phyloP scores from a whole-genome alignment of 306 rosid genomes.

The Cucurbita pepo region DNA sequence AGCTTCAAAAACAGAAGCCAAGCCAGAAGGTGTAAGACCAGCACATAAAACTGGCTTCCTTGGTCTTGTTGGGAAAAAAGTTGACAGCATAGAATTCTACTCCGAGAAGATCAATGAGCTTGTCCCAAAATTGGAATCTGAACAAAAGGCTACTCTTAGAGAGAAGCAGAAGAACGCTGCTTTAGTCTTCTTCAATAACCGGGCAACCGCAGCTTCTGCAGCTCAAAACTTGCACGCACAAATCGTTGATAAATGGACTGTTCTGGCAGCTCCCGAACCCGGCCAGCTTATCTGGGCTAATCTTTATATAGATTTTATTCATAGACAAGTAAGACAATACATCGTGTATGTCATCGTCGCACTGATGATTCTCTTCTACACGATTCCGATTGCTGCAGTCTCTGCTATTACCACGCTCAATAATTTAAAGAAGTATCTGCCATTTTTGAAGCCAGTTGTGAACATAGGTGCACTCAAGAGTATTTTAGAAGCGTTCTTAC shows the following conservation, averaged over 20 bases:
- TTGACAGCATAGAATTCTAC: conserved; percentile 64
- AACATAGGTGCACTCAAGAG: conserved; percentile 19
- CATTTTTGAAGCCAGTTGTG: conserved; percentile 57
- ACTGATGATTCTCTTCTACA: conserved; percentile 46
- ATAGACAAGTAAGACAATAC: conserved; percentile 51
- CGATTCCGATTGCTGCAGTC: conserved; percentile 58
- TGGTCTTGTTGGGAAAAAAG: conserved; percentile 64
- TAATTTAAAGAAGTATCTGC: conserved; percentile 51
- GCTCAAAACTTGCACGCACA: conserved; percentile 79
- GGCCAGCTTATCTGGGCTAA: conserved; percentile 63
- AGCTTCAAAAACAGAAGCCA: conserved; percentile 34
- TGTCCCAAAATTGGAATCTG: conserved; percentile 48
- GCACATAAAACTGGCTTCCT: conserved; percentile 59
- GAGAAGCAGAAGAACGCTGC: conserved; percentile 81
- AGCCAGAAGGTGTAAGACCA: conserved; percentile 66
- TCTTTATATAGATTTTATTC: conserved; percentile 44
- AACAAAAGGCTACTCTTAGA: conserved; percentile 65
- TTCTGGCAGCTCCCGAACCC: conserved; percentile 59
- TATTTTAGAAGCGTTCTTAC: conserved; percentile 80
- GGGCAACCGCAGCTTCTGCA: conserved; percentile 71
- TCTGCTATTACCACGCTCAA: conserved; percentile 67
- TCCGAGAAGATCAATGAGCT: conserved; percentile 41
- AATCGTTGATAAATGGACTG: conserved; percentile 56
- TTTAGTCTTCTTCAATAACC: conserved; percentile 48
- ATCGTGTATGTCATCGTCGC: conserved; percentile 54